Base-by-base conservation (phyloP, 1,139 yeast species). In the Groenewaldozyma sp. region DNA sequence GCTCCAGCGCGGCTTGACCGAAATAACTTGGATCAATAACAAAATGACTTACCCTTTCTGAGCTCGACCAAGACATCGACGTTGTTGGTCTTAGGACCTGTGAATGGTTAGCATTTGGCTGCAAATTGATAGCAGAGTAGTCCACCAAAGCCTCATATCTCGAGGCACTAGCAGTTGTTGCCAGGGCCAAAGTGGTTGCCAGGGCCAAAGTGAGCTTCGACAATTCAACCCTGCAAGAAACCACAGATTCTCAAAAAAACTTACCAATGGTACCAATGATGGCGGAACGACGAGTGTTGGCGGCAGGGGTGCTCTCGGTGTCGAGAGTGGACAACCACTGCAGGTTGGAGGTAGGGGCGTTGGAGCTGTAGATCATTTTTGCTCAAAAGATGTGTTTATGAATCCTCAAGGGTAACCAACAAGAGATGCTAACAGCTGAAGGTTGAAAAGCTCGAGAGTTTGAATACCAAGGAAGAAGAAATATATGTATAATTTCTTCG, bases 201-300 rank as follows among this genome's bases (percentile, higher is more conserved):
- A n/a, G n/a, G n/a, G n/a, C n/a, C n/a, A n/a, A n/a, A n/a, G n/a
- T n/a, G n/a, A n/a, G n/a, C n/a, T n/a, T n/a, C n/a, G n/a, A n/a
- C n/a, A n/a, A n/a, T 22, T 7, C 10, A 22, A 22, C 26, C 11
- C 7, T 11, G 7, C 26, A 11, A 22, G 26, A 22, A 7, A 11
- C 26, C 7, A 22, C 11, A 7, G 26, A 22, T 7, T 7, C 26
- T 7, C 10, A 7, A 11, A 7, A 22, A 22, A 17, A 45, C 59
- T 35, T 44, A 58, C 87, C 98, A 66, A 91, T 91, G 56, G 98
- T 91, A 63, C 98, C 96, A 59, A 91, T 88, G 68, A 91, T 91
- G 48, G 97, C 82, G 45, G 95, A 82, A 67, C 96, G 86, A 71
- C 98, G 91, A 64, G 76, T 73, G 63, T 78, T 79, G 65, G 78